phyloP scores from a whole-genome alignment of 176 grass and related monocot species.

The Oryza officinalis region DNA sequence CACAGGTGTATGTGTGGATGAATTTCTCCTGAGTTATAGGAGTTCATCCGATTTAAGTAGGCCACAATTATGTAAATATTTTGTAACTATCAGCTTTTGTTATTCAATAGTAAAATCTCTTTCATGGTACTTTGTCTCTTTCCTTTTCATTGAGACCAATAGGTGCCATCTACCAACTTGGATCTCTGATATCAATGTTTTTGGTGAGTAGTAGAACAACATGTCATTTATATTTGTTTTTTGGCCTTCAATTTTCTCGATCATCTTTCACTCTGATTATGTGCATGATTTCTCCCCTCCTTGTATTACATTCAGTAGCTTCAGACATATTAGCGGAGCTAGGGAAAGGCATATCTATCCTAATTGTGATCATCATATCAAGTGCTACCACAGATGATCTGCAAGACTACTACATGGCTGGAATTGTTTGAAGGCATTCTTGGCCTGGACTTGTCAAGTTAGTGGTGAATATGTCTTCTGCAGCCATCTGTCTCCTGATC shows the following conservation, averaged over 20 bases:
- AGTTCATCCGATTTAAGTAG: background rate
- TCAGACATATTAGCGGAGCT: background rate
- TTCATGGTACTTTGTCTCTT: constrained; percentile 30
- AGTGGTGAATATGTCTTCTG: constrained; percentile 25
- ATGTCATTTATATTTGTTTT: background rate
- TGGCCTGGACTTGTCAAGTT: background rate
- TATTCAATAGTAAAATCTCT: constrained; percentile 31
- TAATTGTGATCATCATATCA: background rate
- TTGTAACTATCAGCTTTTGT: constrained; percentile 31
- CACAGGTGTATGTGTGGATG: background rate
- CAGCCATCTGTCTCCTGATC: background rate
- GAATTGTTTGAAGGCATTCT: background rate
- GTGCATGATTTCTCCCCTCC: background rate
- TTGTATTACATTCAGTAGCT: background rate
- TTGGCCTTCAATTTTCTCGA: constrained; percentile 9
- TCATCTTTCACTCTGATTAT: constrained; percentile 7
- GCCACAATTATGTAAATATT: constrained; percentile 24
- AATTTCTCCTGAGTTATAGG: constrained; percentile 3
- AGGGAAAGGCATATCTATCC: background rate
- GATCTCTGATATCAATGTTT: constrained; percentile 22
- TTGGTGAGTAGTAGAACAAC: background rate
- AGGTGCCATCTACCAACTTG: constrained; percentile 27
- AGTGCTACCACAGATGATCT: background rate
- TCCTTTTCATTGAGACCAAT: constrained; percentile 24
- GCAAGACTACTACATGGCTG: background rate